phyloP scores from a whole-genome alignment of 2,329 filamentous ascomycete species.

The Scedosporium aurantiacum region DNA sequence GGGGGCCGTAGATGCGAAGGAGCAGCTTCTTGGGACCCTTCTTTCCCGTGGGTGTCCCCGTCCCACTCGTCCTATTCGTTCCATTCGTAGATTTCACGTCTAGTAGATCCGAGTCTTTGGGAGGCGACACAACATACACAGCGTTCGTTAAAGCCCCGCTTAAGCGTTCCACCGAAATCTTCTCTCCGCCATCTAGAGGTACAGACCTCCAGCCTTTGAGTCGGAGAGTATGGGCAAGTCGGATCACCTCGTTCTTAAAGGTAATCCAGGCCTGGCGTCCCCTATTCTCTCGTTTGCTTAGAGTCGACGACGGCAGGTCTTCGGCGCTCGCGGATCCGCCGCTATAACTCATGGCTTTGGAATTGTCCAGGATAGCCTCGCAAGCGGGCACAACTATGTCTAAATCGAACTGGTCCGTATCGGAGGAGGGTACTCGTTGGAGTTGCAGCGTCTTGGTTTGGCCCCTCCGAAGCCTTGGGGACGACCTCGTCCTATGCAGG shows the following conservation, averaged over 20 bases:
- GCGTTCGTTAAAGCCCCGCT: conserved; percentile 94
- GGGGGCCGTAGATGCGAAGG: conserved; percentile 84
- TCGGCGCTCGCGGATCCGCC: conserved; percentile 36
- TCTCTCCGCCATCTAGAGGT: conserved; percentile 56
- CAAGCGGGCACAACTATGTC: conserved; percentile 76
- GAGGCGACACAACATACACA: conserved; percentile 86
- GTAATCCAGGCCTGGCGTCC: conserved; percentile 60
- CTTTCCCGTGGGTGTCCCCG: conserved; percentile 25
- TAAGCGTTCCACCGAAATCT: conserved; percentile 60
- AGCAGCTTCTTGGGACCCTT: conserved; percentile 58
- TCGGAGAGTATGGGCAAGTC: conserved; percentile 75
- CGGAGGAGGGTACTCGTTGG: conserved; percentile 53
- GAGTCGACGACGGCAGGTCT: conserved; percentile 22
- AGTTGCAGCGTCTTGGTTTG: conserved; percentile 21
- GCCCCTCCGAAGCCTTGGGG: conserved; percentile 26
- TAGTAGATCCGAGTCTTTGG: conserved; percentile 33
- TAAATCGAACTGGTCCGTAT: conserved; percentile 76
- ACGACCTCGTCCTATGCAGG: conserved; percentile 29
- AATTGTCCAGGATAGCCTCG: conserved; percentile 78
- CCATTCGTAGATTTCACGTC: conserved; percentile 17
- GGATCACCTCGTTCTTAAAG: conserved; percentile 89
- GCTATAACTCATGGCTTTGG: conserved; percentile 71
- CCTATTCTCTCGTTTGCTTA: neutral
- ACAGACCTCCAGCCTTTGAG: conserved; percentile 88
- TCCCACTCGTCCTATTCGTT: conserved; percentile 9